These are phyloP conservation scores for Salmacisia buchloeana DNA, from an alignment of 1,284 basidiomycete genomes.

Conservation along the genomic window DNA sequence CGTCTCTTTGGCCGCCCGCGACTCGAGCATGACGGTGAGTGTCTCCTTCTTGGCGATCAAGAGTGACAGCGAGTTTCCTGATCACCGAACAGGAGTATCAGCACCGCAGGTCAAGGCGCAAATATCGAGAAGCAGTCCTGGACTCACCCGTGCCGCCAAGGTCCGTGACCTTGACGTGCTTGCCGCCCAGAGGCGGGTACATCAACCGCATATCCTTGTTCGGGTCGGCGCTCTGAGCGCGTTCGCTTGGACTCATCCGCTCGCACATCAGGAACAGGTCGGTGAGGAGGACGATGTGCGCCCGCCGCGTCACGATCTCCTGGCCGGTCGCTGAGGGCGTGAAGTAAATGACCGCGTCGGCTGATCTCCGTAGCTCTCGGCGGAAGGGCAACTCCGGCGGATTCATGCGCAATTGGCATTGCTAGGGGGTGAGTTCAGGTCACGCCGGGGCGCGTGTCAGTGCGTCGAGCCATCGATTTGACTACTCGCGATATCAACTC, in stretches of 20 bases:
- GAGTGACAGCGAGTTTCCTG: slow-evolving; percentile 70
- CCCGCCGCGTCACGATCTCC: slow-evolving; percentile 65
- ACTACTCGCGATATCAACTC: background rate
- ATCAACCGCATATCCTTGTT: slow-evolving; percentile 78
- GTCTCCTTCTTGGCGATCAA: slow-evolving; percentile 84
- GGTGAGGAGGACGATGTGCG: slow-evolving; percentile 81
- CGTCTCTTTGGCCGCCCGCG: slow-evolving; percentile 62
- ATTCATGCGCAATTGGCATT: slow-evolving; percentile 81
- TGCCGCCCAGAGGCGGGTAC: slow-evolving; percentile 92
- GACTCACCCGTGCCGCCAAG: slow-evolving; percentile 58
- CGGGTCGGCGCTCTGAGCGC: slow-evolving; percentile 17
- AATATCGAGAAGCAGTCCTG: slow-evolving; percentile 41
- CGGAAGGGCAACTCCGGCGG: slow-evolving; percentile 73
- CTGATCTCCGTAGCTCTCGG: slow-evolving; percentile 71
- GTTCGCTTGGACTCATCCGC: slow-evolving; percentile 35
- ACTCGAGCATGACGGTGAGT: slow-evolving; percentile 65
- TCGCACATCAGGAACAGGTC: slow-evolving; percentile 77
- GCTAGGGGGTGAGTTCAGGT: slow-evolving; percentile 1
- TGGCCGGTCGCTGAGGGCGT: slow-evolving; percentile 60
- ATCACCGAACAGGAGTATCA: slow-evolving; percentile 7
- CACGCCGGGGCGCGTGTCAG: background rate
- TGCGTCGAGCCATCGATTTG: background rate
- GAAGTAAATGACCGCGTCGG: slow-evolving; percentile 71
- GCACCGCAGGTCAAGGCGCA: slow-evolving; percentile 50
- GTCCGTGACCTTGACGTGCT: slow-evolving; percentile 61